phyloP scores from a whole-genome alignment of 2,329 filamentous ascomycete species.

The Fusarium liriodendri region DNA sequence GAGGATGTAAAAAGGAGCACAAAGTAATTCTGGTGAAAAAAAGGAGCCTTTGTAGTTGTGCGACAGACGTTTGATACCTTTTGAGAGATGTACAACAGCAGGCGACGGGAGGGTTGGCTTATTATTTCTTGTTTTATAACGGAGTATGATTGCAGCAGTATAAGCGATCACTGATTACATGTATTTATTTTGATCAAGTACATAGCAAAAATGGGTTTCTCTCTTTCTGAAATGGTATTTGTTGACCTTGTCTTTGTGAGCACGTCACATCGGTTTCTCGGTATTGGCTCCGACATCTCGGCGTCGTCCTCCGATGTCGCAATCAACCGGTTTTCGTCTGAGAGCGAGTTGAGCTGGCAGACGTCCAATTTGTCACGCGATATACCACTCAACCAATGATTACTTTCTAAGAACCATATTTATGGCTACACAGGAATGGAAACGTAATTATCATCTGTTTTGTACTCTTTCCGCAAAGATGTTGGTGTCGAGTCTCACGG shows the following conservation, averaged over 20 bases:
- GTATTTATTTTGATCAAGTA: background rate
- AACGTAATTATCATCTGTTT: background rate
- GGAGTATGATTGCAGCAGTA: background rate
- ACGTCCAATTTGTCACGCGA: background rate
- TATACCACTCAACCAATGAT: background rate
- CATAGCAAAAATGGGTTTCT: background rate
- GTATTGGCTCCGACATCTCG: background rate
- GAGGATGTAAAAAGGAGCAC: slow-evolving; percentile 21
- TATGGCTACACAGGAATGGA: background rate
- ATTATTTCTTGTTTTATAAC: background rate
- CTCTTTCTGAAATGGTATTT: background rate
- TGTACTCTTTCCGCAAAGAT: background rate
- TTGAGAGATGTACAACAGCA: slow-evolving; percentile 5
- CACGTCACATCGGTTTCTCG: background rate
- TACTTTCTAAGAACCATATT: background rate
- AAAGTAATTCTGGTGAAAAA: background rate
- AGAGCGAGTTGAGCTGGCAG: background rate
- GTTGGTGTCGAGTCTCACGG: background rate
- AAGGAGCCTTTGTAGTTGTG: background rate
- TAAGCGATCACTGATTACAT: background rate
- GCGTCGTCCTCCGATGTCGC: background rate
- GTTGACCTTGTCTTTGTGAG: background rate
- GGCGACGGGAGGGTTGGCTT: background rate
- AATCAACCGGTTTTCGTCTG: background rate
- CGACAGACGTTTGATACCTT: slow-evolving; percentile 14